A percentile compares a stretch with the other conserved stretches of the same genome.
Evolutionary conservation across 805 yeast species (phyloP).

Genomic region (Teunomyces funiuensis): DNA sequence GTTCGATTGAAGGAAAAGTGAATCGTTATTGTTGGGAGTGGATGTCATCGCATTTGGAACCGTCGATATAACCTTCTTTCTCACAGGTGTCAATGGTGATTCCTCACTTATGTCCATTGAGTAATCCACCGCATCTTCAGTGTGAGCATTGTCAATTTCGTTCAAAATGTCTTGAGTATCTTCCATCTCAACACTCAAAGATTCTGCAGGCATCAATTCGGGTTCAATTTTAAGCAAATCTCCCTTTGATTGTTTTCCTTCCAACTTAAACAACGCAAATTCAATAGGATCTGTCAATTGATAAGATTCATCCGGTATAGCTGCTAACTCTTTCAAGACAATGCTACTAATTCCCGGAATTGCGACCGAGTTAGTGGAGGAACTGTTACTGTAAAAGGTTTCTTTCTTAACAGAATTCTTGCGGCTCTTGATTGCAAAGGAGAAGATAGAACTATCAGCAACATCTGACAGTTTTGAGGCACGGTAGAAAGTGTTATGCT

Average conservation of each 20-base stretch:
- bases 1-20: conserved; percentile 7
- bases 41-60: conserved; percentile 11
- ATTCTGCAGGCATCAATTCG: too few relatives aligned
- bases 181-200: conserved; percentile 19
- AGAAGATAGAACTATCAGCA: conserved; percentile 36
- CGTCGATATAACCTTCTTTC: conserved; percentile 7
- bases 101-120: conserved; percentile 13
- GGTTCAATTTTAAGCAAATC: too few relatives aligned
- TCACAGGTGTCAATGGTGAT: conserved; percentile 33
- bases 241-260: conserved; percentile 51
- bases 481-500: conserved; percentile 12
- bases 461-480: conserved; percentile 27
- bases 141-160: conserved; percentile 40
- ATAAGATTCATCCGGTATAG: conserved; percentile 76
- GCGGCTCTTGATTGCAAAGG: conserved; percentile 24
- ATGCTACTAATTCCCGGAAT: conserved; percentile 52
- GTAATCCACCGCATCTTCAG: conserved; percentile 13
- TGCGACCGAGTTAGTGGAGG: conserved; percentile 36
- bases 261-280: conserved; percentile 73
- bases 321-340: conserved; percentile 62
- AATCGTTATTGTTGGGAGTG: conserved; percentile 15
- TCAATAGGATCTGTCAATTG: conserved; percentile 67
- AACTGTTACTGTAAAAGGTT: conserved; percentile 9
- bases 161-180: conserved; percentile 37
- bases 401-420: conserved; percentile 15